Evolutionary conservation across 257 asterid species (phyloP), one percentile per base, ranked within the genome.

Genomic region (Dorcoceras hygrometricum): DNA sequence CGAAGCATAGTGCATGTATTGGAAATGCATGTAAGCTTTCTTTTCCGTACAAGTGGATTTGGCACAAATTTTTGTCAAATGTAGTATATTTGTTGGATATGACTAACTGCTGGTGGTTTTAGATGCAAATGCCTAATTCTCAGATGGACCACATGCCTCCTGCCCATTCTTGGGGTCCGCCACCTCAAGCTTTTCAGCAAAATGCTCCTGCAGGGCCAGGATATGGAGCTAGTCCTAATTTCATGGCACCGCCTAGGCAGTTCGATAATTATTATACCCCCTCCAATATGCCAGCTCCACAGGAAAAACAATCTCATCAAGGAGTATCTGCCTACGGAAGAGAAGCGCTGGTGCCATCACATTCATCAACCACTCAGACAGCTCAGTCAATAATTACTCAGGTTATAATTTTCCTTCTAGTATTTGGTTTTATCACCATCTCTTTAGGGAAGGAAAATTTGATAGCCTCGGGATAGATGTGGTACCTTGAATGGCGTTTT

Each of bases 311-410:
- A 72, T 86, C 88, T 66, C 96, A 88, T 86, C 95, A 84, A 69
- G 97, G 97, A 28, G 83, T 90, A 77, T 86, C 97, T 66, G 82
- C 87, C 53, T 88, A 88, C 59, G 95, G 95, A 65, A 90, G 96
- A 73, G 97, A 90, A 57, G 80, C 93, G 55, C 78, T 84, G 22
- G 68, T 80, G 80, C 73, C 84, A 56, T 73, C 78, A 66, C 97
- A 79, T 70, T 79, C 87, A 63, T 80, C 97, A 48, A 69, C 93
- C 57, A 77, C 78, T 75, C 95, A 84, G 71, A 75, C 95, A n/a
- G 84, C 84, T n/a, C 81, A 83, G 54, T 87, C 96, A 31, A 71
- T 84, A 56, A 76, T 88, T 76, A 88, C 97, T 77, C 97, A 88
- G 97, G 97, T 90, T 67, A 36, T 26, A 25, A 39, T 36, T 63